Conservation (phyloP, 805 yeast species). For the Sugiyamaella lignohabitans region DNA sequence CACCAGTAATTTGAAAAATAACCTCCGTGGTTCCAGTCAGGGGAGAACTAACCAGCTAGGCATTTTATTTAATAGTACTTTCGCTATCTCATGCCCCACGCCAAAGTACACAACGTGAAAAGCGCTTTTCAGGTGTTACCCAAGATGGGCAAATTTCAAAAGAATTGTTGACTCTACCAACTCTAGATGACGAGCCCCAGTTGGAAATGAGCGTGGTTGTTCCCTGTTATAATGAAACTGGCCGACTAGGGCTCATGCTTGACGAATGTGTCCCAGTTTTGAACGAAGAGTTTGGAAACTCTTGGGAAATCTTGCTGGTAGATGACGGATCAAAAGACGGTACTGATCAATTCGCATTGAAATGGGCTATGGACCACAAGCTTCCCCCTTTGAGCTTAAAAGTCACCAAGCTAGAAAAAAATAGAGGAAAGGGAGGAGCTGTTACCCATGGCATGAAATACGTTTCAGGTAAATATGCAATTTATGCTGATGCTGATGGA, state of each 20-base stretch:
- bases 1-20: too few relatives aligned
- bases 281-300: conserved; percentile 28
- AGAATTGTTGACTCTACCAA: conserved; percentile 5
- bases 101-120: conserved; percentile 9
- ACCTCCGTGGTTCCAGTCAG: too few relatives aligned
- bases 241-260: conserved; percentile 48
- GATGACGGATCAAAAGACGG: conserved; percentile 90
- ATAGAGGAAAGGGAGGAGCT: conserved; percentile 96
- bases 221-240: conserved; percentile 89
- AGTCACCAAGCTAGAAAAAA: conserved; percentile 60
- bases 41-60: neutral
- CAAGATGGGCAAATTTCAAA: conserved; percentile 2
- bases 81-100: conserved; percentile 16
- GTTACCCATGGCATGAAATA: conserved; percentile 86
- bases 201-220: conserved; percentile 70
- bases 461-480: conserved; percentile 60
- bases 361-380: conserved; percentile 40
- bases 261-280: conserved; percentile 44
- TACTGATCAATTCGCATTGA: conserved; percentile 65
- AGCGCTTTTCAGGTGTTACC: conserved; percentile 1
- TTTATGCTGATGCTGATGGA: conserved; percentile 98
- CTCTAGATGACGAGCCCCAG: conserved; percentile 11
- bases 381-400: conserved; percentile 56
- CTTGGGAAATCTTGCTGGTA: conserved; percentile 75
- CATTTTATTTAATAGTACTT: conserved; percentile 10